A percentile compares a stretch with the other conserved stretches of the same genome.
Conservation (phyloP, 2,329 filamentous ascomycete genomes). For the Penicillium sp. region DNA sequence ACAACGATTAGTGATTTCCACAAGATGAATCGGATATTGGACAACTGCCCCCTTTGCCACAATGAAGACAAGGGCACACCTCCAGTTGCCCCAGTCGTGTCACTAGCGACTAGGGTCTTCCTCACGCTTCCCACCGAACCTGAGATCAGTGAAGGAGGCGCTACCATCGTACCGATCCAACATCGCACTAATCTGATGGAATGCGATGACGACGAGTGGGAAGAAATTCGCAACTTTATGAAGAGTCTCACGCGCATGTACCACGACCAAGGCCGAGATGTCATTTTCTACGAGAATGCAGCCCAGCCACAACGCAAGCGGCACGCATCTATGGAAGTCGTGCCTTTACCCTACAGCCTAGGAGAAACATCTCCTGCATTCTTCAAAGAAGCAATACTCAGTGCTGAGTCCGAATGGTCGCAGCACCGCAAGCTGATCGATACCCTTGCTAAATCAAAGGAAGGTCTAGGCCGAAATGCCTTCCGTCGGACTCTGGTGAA, state of each 20-base stretch:
- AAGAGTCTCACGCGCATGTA: slow-evolving; percentile 93
- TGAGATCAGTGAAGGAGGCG: slow-evolving; percentile 76
- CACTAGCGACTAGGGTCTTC: slow-evolving; percentile 79
- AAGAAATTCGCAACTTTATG: slow-evolving; percentile 98
- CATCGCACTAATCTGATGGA: slow-evolving; percentile 90
- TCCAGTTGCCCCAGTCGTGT: slow-evolving; percentile 79
- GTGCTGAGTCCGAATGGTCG: slow-evolving; percentile 86
- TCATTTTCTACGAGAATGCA: slow-evolving; percentile 97
- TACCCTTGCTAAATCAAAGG: slow-evolving; percentile 57
- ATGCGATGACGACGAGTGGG: slow-evolving; percentile 99
- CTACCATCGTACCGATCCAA: slow-evolving; percentile 82
- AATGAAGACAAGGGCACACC: slow-evolving; percentile 77
- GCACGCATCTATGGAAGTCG: slow-evolving; percentile 80
- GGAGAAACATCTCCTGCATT: slow-evolving; percentile 90
- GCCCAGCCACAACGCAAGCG: slow-evolving; percentile 70
- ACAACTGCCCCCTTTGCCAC: slow-evolving; percentile 84
- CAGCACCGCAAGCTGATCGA: slow-evolving; percentile 95
- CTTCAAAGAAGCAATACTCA: slow-evolving; percentile 89
- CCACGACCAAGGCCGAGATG: slow-evolving; percentile 84
- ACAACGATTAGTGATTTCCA: slow-evolving; percentile 84
- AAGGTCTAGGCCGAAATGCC: slow-evolving; percentile 70
- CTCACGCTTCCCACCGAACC: slow-evolving; percentile 87
- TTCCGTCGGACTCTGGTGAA: slow-evolving; percentile 81
- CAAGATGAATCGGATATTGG: slow-evolving; percentile 79
- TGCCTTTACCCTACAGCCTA: slow-evolving; percentile 86